Evolutionary conservation across 331 rosid species (phyloP).

Genomic region (Saraca asoca): DNA sequence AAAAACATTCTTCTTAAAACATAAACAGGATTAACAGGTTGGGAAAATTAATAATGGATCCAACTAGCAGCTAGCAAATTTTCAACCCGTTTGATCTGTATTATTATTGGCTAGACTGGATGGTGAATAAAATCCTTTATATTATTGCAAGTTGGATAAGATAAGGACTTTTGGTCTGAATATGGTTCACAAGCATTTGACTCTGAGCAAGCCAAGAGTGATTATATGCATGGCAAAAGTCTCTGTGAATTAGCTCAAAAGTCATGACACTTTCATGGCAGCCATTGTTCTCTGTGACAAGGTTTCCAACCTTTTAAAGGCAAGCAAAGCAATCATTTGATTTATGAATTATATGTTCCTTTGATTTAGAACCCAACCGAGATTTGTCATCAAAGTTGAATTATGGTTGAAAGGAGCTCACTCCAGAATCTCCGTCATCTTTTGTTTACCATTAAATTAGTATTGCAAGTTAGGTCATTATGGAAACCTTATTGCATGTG

Average conservation of each 20-base stretch:
- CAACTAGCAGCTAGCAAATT: not conserved
- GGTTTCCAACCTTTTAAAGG: slow-evolving; percentile 18
- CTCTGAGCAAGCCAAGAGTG: not conserved
- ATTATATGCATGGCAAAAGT: slow-evolving; percentile 7
- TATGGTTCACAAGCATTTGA: not conserved
- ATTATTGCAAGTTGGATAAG: slow-evolving; percentile 17
- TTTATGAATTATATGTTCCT: slow-evolving; percentile 9
- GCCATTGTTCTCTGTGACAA: not conserved
- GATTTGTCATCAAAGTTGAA: slow-evolving; percentile 8
- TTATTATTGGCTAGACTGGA: slow-evolving; percentile 1
- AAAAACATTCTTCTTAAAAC: too few relatives aligned
- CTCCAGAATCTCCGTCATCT: not conserved
- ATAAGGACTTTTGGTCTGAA: not conserved
- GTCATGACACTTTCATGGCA: slow-evolving; percentile 10
- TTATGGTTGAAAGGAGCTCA: not conserved
- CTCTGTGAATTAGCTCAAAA: slow-evolving; percentile 21
- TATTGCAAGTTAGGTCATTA: slow-evolving; percentile 32
- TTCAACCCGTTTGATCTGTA: not conserved
- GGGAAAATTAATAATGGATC: too few relatives aligned
- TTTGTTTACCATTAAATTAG: not conserved
- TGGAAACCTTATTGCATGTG: slow-evolving; percentile 38
- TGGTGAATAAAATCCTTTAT: not conserved
- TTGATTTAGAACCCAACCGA: slow-evolving; percentile 3
- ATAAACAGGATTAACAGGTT: too few relatives aligned
- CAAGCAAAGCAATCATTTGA: slow-evolving; percentile 27